phyloP scores from a whole-genome alignment of 2,329 filamentous ascomycete species.

The Cladosporium phlei region DNA sequence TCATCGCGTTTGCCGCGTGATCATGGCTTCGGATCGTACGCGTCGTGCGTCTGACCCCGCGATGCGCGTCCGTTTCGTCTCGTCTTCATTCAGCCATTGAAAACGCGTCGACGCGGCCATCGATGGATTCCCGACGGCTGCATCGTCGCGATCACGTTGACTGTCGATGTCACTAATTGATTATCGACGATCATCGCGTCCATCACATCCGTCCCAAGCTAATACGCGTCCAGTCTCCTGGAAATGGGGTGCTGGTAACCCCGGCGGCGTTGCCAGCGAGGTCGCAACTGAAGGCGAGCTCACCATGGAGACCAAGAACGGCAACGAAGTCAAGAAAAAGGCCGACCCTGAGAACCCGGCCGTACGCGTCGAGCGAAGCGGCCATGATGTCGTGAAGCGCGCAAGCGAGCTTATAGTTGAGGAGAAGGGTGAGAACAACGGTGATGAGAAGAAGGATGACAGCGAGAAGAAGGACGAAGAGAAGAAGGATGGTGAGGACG shows the following conservation, averaged over 20 bases:
- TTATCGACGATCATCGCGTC: not conserved
- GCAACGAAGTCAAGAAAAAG: slow-evolving; percentile 62
- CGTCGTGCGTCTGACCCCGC: not conserved
- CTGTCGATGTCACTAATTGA: not conserved
- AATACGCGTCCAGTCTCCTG: slow-evolving; percentile 51
- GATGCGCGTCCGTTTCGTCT: not conserved
- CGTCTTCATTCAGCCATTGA: not conserved
- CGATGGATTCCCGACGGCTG: not conserved
- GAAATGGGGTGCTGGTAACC: slow-evolving; percentile 54
- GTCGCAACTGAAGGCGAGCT: slow-evolving; percentile 55
- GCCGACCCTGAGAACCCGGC: slow-evolving; percentile 58
- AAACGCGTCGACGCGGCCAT: not conserved
- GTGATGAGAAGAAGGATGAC: slow-evolving; percentile 25
- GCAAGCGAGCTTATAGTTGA: slow-evolving; percentile 58
- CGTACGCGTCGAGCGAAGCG: slow-evolving; percentile 53
- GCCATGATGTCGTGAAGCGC: slow-evolving; percentile 62
- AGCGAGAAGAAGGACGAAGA: slow-evolving; percentile 14
- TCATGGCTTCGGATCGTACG: slow-evolving; percentile 10
- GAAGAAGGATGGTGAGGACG: slow-evolving; percentile 22
- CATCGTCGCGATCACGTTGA: not conserved
- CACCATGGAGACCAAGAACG: slow-evolving; percentile 56
- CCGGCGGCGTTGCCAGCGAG: slow-evolving; percentile 54
- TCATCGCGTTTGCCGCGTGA: slow-evolving; percentile 15
- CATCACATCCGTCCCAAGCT: not conserved
- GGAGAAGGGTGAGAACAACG: slow-evolving; percentile 39